phyloP scores from a whole-genome alignment of 139 green algal species.

The Coccomyxa sp. region DNA sequence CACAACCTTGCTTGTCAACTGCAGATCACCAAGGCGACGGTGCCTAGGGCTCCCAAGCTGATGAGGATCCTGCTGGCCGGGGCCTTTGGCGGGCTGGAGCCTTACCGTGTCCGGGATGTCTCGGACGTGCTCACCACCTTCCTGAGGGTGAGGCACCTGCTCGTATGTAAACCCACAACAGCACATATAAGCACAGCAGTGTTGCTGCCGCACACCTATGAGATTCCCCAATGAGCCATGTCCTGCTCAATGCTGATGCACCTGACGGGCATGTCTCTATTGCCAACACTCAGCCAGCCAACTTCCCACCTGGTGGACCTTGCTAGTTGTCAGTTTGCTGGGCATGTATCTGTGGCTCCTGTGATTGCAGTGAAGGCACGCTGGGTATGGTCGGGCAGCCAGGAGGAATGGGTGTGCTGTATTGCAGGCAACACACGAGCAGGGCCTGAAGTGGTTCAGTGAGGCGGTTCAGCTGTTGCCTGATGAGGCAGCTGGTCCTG shows the following conservation, averaged over 20 bases:
- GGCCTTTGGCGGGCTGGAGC: constrained; percentile 42
- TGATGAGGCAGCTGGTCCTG: constrained; percentile 24
- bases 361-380: neutral
- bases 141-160: constrained; percentile 21
- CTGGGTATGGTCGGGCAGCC: neutral
- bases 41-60: constrained; percentile 25
- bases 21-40: constrained; percentile 29
- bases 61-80: constrained; percentile 52
- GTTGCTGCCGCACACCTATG: neutral
- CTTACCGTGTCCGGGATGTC: constrained; percentile 38
- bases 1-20: neutral
- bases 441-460: constrained; percentile 46
- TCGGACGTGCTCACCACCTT: constrained; percentile 45
- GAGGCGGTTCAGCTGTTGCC: constrained; percentile 45
- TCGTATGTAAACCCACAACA: neutral
- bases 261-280: neutral
- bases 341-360: neutral
- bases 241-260: neutral
- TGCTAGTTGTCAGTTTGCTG: no score
- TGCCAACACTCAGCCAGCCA: neutral
- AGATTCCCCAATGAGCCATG: neutral
- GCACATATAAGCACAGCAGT: neutral
- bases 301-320: neutral
- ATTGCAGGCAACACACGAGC: neutral
- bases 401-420: neutral